Base-by-base conservation (phyloP, 495 filamentous ascomycete species). In the Penicillium cataractarum region DNA sequence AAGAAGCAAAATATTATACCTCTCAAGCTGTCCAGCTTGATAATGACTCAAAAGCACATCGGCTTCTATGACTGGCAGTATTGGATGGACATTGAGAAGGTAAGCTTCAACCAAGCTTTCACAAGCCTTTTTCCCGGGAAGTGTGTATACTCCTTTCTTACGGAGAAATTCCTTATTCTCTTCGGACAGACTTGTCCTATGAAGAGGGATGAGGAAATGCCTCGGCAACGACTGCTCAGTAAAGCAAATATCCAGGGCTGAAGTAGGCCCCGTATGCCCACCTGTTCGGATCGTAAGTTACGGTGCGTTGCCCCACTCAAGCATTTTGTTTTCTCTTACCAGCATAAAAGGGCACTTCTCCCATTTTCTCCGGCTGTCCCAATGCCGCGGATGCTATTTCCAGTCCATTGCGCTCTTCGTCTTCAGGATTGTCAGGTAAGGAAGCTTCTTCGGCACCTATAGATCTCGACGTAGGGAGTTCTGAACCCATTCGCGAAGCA, bases 11-110 rank as follows among this genome's bases (percentile, higher is more conserved):
- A 76, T 10, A 42, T 77, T 80, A 44, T 73, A 69, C 6, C 72
- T 64, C n/a, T 65, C 57, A 13, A 69, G 55, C 12, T 69, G 64
- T 9, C 67, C 68, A 31, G 55, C 26, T n/a, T 57, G 58, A 33
- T 74, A 66, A 29, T 64, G 63, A 19, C 64, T 35, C 26, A 80
- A 54, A 44, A 80, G 69, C 0, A 60, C 49, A 8, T 69, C 62
- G 2, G 57, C 72, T 35, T 82, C 77, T 21, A 82, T 63, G 19
- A 80, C 65, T 1, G 78, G 79, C 29, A 78, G 52, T 15, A 78
- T 66, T 6, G 77, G 72, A 61, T 80, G 76, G 12, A 80, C 75
- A 60, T 79, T 69, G 32, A 69, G 59, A 40, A 80, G 73, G 46
- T 80, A 78, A 27, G 71, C 70, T 6, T 46, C 58, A 50, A 80